Percentiles rank a stretch among this genome's conserved stretches.
phyloP scores from a whole-genome alignment of 2,329 filamentous ascomycete genomes.

The Alternaria viburni region DNA sequence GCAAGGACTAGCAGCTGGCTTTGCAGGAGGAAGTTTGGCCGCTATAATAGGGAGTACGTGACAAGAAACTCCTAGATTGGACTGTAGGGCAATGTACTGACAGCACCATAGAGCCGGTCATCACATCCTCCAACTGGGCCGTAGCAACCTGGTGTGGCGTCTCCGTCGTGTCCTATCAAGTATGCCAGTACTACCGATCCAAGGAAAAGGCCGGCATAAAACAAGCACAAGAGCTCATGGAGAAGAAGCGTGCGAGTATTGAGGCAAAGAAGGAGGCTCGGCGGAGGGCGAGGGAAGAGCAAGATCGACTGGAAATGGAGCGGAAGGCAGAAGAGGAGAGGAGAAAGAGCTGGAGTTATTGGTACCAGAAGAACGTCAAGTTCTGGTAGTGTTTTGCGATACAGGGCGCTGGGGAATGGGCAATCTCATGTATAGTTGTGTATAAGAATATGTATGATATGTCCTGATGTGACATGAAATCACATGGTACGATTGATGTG shows the following conservation, averaged over 20 bases:
- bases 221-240: constrained; percentile 81
- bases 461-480: background rate
- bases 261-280: constrained; percentile 55
- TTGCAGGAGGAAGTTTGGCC: constrained; percentile 74
- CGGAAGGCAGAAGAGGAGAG: constrained; percentile 42
- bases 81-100: constrained; percentile 12
- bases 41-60: constrained; percentile 75
- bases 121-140: constrained; percentile 81
- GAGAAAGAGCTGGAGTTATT: constrained; percentile 44
- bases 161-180: constrained; percentile 79
- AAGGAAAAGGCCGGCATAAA: constrained; percentile 84
- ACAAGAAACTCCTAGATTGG: background rate
- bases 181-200: constrained; percentile 76
- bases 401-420: background rate
- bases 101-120: constrained; percentile 60
- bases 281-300: constrained; percentile 52
- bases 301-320: constrained; percentile 41
- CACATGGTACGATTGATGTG: background rate
- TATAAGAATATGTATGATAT: constrained; percentile 22
- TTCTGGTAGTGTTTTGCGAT: constrained; percentile 34
- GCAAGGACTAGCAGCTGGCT: constrained; percentile 80
- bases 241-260: constrained; percentile 66
- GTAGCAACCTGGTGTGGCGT: constrained; percentile 76
- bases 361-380: constrained; percentile 45
- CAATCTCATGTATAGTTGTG: constrained; percentile 21